Conservation (phyloP, 2,329 filamentous ascomycete genomes). For the Fusarium coffeatum region DNA sequence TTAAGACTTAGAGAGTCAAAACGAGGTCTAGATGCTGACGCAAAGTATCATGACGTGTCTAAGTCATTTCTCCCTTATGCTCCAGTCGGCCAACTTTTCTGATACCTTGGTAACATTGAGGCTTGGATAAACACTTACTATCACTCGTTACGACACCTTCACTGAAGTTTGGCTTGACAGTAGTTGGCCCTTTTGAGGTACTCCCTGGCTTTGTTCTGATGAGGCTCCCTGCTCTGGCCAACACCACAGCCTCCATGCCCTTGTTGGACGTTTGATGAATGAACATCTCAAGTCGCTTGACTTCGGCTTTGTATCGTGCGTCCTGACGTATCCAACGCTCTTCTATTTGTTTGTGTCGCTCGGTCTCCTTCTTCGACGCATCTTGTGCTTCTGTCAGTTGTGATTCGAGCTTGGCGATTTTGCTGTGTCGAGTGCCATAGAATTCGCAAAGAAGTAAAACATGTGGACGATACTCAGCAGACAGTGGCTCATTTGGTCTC, state of each 20-base stretch:
- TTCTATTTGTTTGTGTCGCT: slow-evolving; percentile 48
- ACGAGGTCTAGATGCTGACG: neutral
- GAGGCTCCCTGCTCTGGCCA: slow-evolving; percentile 57
- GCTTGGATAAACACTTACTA: slow-evolving; percentile 8
- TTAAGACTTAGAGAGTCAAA: neutral
- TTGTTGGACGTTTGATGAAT: slow-evolving; percentile 54
- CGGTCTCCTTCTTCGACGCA: slow-evolving; percentile 47
- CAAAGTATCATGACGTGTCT: neutral
- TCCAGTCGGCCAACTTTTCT: neutral
- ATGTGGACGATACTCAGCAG: slow-evolving; percentile 57
- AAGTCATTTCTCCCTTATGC: neutral
- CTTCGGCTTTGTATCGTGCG: slow-evolving; percentile 46
- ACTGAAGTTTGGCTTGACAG: neutral
- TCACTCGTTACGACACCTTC: neutral
- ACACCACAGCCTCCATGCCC: slow-evolving; percentile 58
- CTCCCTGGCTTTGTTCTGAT: slow-evolving; percentile 25
- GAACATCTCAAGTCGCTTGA: slow-evolving; percentile 50
- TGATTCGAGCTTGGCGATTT: slow-evolving; percentile 50
- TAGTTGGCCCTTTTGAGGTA: neutral
- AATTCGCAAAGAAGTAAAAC: slow-evolving; percentile 55
- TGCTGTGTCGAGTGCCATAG: slow-evolving; percentile 47
- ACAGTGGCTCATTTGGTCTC: slow-evolving; percentile 51
- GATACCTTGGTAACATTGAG: neutral
- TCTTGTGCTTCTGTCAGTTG: slow-evolving; percentile 54
- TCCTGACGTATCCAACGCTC: slow-evolving; percentile 42